These are phyloP conservation scores for Coemansia biformis DNA, from an alignment of 192 early-diverging fungal species.

Conservation along the genomic window DNA sequence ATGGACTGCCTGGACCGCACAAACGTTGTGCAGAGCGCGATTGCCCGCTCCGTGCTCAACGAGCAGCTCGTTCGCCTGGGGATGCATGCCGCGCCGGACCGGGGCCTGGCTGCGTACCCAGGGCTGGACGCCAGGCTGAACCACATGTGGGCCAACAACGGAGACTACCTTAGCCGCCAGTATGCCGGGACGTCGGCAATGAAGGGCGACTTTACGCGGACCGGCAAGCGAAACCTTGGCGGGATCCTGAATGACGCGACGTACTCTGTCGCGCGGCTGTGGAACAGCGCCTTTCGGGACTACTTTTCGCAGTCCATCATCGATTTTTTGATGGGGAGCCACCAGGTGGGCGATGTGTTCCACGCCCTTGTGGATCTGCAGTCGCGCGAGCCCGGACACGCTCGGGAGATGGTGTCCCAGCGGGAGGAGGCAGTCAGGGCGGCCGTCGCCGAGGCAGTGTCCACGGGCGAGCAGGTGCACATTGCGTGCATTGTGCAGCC, in stretches of 20 bases:
- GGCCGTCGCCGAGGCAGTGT: constrained; percentile 59
- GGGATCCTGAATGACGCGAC: constrained; percentile 72
- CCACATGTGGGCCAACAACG: constrained; percentile 74
- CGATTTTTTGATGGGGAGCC: constrained; percentile 39
- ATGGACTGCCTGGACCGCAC: constrained; percentile 99
- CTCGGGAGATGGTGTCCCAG: constrained; percentile 13
- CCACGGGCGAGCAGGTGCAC: constrained; percentile 56
- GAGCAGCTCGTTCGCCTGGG: constrained; percentile 64
- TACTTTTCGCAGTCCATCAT: constrained; percentile 59
- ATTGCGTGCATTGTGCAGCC: constrained; percentile 63
- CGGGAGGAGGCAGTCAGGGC: constrained; percentile 49
- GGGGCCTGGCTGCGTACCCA: constrained; percentile 58
- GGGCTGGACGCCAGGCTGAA: constrained; percentile 64
- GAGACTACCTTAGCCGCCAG: constrained; percentile 70
- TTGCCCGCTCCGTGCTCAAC: constrained; percentile 61
- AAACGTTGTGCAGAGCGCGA: constrained; percentile 77
- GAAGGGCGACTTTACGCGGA: constrained; percentile 74
- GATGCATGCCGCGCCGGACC: constrained; percentile 60
- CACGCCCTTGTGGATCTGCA: constrained; percentile 40
- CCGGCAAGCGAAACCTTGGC: constrained; percentile 67
- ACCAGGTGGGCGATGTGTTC: constrained; percentile 29
- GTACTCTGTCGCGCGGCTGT: constrained; percentile 69
- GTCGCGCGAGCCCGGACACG: constrained; percentile 42
- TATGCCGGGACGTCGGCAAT: constrained; percentile 75
- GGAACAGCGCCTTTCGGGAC: constrained; percentile 70